Evolutionary conservation across 2,329 filamentous ascomycete species (phyloP), one percentile per base, ranked within the genome.

Genomic region (Dendryphion nanum): DNA sequence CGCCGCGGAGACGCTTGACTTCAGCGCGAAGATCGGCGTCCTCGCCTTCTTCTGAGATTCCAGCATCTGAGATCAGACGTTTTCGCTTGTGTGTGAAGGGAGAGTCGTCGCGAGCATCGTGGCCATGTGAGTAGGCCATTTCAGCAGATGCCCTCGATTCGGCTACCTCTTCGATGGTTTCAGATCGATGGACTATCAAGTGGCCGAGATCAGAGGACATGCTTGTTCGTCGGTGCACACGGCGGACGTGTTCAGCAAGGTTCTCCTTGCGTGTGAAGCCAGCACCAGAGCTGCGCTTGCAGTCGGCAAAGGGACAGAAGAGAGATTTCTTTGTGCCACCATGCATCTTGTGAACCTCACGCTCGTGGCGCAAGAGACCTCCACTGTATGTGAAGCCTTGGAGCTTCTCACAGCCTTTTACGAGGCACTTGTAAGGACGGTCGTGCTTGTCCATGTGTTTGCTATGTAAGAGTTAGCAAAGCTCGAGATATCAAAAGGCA

Each of bases 381-480:
- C 91, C 91, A 0, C 87, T 91, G 63, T 97, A 97, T 1, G 91
- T 97, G 66, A 97, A 97, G 1, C 91, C 91, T 36, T 87, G 86
- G 0, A 95, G 78, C 57, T 95, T 95, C 57, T 91, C 88, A 66
- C 91, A 96, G 24, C 85, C 86, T n/a, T 80, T 76, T 30, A 85
- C 82, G 16, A 73, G 76, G 66, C 91, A 97, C 56, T 89, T 86
- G 62, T 96, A 97, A 1, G 91, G 91, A 10, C 91, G 79, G 53
- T 95, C 89, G 63, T 97, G 91, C 64, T 95, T 95, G 70, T 97
- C 91, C 90, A 96, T 96, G 64, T 97, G 91, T 71, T 97, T 96
- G 62, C 89, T 95, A 36, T 35, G 24, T 8, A 26, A 15, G 33
- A 59, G 53, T 44, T 34, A 42, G 7, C 16, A 4, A 33, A 7